phyloP scores from a whole-genome alignment of 176 grass and related monocot species.

The Microstegium vimineum region DNA sequence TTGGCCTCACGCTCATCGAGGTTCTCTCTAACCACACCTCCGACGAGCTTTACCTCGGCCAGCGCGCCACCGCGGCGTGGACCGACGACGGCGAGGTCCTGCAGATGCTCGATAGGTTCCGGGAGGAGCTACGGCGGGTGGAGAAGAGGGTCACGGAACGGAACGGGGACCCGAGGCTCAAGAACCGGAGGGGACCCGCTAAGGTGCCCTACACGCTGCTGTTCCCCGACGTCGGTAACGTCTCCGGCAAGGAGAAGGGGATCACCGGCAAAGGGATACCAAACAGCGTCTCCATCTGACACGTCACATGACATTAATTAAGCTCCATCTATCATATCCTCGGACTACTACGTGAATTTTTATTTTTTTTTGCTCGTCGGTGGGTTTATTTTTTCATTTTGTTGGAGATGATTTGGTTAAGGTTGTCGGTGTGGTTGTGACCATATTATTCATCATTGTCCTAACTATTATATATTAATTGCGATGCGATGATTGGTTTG shows the following conservation, averaged over 20 bases:
- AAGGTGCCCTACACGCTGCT: conserved; percentile 85
- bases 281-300: conserved; percentile 85
- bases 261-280: conserved; percentile 93
- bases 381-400: not conserved
- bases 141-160: conserved; percentile 60
- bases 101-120: conserved; percentile 57
- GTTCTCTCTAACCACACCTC: conserved; percentile 83
- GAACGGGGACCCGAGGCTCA: conserved; percentile 51
- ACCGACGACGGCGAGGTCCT: conserved; percentile 71
- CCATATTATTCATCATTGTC: not conserved
- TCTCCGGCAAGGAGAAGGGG: conserved; percentile 52
- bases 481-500: not conserved
- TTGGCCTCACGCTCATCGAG: conserved; percentile 83
- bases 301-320: not conserved
- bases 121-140: conserved; percentile 47
- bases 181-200: conserved; percentile 51
- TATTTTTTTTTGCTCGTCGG: not conserved
- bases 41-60: conserved; percentile 90
- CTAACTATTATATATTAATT: not conserved
- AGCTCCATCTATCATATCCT: not conserved
- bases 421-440: not conserved
- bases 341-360: not conserved
- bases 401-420: not conserved
- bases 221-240: conserved; percentile 58
- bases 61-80: conserved; percentile 60